Percentiles rank a stretch among this genome's conserved stretches.
phyloP scores from a whole-genome alignment of 1,284 basidiomycete species.

The Paramarasmius palmivorus region DNA sequence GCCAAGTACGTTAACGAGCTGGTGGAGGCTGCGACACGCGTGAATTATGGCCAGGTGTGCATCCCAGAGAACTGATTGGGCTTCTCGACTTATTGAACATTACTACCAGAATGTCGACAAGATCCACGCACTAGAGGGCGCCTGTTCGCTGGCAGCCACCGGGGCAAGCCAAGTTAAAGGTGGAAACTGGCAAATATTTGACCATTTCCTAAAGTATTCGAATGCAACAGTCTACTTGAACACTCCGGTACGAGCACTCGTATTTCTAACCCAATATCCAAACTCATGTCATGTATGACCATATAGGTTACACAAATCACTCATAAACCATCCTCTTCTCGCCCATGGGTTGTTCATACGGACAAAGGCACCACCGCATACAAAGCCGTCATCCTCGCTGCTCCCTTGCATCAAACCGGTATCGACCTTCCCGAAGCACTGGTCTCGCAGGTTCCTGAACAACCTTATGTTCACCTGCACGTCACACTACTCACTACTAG shows the following conservation, averaged over 20 bases:
- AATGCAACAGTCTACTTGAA: slow-evolving; percentile 70
- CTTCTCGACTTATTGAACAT: neutral
- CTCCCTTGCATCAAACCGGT: slow-evolving; percentile 68
- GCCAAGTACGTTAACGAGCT: slow-evolving; percentile 73
- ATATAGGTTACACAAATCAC: slow-evolving; percentile 53
- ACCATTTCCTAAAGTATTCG: slow-evolving; percentile 74
- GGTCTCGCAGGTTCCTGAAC: slow-evolving; percentile 54
- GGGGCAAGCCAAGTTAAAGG: slow-evolving; percentile 72
- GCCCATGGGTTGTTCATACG: slow-evolving; percentile 52
- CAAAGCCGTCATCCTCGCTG: slow-evolving; percentile 73
- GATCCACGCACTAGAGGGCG: slow-evolving; percentile 83
- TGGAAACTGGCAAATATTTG: slow-evolving; percentile 89
- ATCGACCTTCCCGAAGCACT: slow-evolving; percentile 53
- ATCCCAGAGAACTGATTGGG: neutral
- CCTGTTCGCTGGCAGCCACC: slow-evolving; percentile 71
- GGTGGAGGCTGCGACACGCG: slow-evolving; percentile 81
- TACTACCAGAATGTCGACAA: slow-evolving; percentile 59
- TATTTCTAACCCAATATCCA: neutral
- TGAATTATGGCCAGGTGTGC: slow-evolving; percentile 85
- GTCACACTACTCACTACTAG: slow-evolving; percentile 89
- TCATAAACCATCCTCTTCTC: slow-evolving; percentile 35
- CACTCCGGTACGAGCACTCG: slow-evolving; percentile 52
- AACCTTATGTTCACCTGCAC: slow-evolving; percentile 83
- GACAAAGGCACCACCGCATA: slow-evolving; percentile 47
- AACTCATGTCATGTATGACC: slow-evolving; percentile 6